These are phyloP conservation scores for Saposhnikovia divaricata DNA, from an alignment of 129 eudicot genomes.

Conservation along the genomic window DNA sequence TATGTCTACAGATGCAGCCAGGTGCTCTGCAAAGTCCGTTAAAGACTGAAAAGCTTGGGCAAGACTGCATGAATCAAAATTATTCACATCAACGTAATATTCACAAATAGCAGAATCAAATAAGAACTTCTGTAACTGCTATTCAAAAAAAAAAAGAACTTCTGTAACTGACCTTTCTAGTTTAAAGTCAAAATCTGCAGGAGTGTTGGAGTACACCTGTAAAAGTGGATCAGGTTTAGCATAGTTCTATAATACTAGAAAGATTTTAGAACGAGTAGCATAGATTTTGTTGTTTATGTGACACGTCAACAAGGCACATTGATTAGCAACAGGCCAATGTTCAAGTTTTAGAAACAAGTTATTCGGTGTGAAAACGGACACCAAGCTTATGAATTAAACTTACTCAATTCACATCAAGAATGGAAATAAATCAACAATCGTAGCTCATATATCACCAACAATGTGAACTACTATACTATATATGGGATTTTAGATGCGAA, in stretches of 20 bases:
- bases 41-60: slow-evolving; percentile 72
- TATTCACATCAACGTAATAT: neutral
- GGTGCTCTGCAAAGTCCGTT: slow-evolving; percentile 73
- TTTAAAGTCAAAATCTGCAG: slow-evolving; percentile 92
- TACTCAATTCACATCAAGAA: neutral
- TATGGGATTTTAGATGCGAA: neutral
- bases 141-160: too few relatives aligned
- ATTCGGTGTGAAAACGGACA: neutral
- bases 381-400: neutral
- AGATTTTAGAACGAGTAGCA: neutral
- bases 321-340: neutral
- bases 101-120: slow-evolving; percentile 6
- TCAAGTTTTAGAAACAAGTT: neutral
- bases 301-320: neutral
- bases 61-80: slow-evolving; percentile 44
- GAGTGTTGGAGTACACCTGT: slow-evolving; percentile 91
- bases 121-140: slow-evolving; percentile 2
- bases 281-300: neutral
- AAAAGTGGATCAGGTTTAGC: slow-evolving; percentile 5
- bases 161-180: slow-evolving; percentile 56
- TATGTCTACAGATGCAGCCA: slow-evolving; percentile 69
- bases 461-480: neutral
- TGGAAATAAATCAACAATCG: neutral
- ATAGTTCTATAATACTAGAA: neutral
- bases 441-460: neutral